phyloP scores from a whole-genome alignment of 1,284 basidiomycete genomes.

The Kalmanozyma brasiliensis region DNA sequence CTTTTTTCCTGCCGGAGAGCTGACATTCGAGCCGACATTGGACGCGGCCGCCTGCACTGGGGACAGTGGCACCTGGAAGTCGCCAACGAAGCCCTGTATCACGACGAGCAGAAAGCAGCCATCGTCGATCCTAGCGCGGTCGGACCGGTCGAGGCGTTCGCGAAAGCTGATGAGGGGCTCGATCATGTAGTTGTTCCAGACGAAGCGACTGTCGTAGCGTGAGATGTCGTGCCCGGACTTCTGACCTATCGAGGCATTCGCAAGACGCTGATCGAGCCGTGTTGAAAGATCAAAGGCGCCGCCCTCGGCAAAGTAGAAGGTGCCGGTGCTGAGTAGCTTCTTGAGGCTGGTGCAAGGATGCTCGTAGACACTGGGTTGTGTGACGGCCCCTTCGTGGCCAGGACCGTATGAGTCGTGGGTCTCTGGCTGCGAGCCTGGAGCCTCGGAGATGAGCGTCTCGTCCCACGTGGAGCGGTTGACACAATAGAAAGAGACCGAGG shows the following conservation, averaged over 20 bases:
- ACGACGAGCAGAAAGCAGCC: slow-evolving; percentile 74
- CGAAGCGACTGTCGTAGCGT: slow-evolving; percentile 68
- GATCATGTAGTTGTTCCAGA: slow-evolving; percentile 87
- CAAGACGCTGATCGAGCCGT: slow-evolving; percentile 67
- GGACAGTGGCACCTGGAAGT: slow-evolving; percentile 73
- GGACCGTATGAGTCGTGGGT: slow-evolving; percentile 35
- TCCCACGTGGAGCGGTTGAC: slow-evolving; percentile 58
- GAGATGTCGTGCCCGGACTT: slow-evolving; percentile 37
- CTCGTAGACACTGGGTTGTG: slow-evolving; percentile 72
- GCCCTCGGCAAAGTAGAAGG: slow-evolving; percentile 89
- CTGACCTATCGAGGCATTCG: slow-evolving; percentile 65
- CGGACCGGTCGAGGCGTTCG: slow-evolving; percentile 76
- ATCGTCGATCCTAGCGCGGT: slow-evolving; percentile 77
- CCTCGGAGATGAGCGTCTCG: slow-evolving; percentile 44
- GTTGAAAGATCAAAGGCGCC: slow-evolving; percentile 81
- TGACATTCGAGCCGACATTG: slow-evolving; percentile 68
- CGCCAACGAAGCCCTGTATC: slow-evolving; percentile 89
- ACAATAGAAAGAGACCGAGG: slow-evolving; percentile 60
- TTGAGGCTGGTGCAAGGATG: slow-evolving; percentile 89
- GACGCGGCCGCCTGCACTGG: background rate
- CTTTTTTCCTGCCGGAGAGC: slow-evolving; percentile 66
- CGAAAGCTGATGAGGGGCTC: slow-evolving; percentile 83
- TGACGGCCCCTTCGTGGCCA: slow-evolving; percentile 32
- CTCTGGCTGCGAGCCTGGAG: slow-evolving; percentile 35
- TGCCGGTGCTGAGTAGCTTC: slow-evolving; percentile 89